A percentile compares a stretch with the other conserved stretches of the same genome.
phyloP scores from a whole-genome alignment of 2,329 filamentous ascomycete genomes.

The Trichoderma gracile region DNA sequence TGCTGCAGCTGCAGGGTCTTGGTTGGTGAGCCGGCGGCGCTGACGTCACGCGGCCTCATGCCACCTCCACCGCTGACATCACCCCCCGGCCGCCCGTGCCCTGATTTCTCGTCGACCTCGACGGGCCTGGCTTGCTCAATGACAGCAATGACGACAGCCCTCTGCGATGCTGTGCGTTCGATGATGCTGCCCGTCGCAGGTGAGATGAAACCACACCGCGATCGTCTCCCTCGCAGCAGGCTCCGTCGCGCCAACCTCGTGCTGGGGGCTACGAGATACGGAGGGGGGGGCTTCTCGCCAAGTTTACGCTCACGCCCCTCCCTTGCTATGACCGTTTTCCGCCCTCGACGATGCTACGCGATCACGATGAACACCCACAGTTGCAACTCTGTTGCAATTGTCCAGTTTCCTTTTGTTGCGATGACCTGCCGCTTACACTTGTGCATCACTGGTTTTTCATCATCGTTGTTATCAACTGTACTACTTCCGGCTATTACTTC shows the following conservation, averaged over 20 bases:
- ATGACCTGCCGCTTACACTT: neutral
- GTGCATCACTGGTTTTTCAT: slow-evolving; percentile 13
- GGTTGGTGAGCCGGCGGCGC: slow-evolving; percentile 22
- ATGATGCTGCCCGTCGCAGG: slow-evolving; percentile 5
- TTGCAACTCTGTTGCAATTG: neutral
- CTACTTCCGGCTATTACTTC: slow-evolving; percentile 8
- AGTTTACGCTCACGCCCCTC: slow-evolving; percentile 13
- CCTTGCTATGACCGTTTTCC: neutral
- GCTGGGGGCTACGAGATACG: neutral
- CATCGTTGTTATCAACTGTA: slow-evolving; percentile 8
- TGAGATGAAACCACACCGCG: neutral
- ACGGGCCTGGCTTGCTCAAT: slow-evolving; percentile 11
- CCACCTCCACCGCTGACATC: slow-evolving; percentile 33
- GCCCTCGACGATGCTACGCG: slow-evolving; percentile 14
- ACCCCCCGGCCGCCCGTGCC: slow-evolving; percentile 24
- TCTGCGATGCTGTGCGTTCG: neutral
- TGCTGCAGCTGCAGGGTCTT: slow-evolving; percentile 34
- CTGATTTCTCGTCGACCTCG: slow-evolving; percentile 14
- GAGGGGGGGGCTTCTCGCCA: neutral
- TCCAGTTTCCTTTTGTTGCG: neutral
- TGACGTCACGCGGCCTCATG: slow-evolving; percentile 35
- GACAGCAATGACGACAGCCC: slow-evolving; percentile 23
- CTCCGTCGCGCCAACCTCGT: slow-evolving; percentile 6
- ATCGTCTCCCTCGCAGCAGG: neutral
- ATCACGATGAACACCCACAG: slow-evolving; percentile 21